These are phyloP conservation scores for Monosporozyma siamensis DNA, from an alignment of 805 yeast species.

Conservation along the genomic window DNA sequence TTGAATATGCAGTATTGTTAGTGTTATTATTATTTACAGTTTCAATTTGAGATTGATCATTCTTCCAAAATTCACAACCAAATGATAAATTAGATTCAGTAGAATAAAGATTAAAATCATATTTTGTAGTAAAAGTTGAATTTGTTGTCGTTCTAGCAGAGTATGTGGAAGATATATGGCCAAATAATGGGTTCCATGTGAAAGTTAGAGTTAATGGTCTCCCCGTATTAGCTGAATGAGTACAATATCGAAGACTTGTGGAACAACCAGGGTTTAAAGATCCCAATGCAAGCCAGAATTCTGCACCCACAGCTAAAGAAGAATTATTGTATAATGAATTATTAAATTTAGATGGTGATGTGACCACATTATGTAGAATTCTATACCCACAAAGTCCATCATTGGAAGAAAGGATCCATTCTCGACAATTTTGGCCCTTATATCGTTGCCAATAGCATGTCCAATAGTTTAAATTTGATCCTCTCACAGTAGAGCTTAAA, in stretches of 20 bases:
- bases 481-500: conserved; percentile 49
- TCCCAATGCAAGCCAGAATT: conserved; percentile 76
- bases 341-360: conserved; percentile 31
- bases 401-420: conserved; percentile 70
- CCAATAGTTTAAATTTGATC: conserved; percentile 42
- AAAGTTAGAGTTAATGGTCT: conserved; percentile 84
- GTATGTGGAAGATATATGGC: conserved; percentile 81
- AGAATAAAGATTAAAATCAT: conserved; percentile 85
- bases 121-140: conserved; percentile 72
- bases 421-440: conserved; percentile 54
- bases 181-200: conserved; percentile 81
- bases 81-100: conserved; percentile 78
- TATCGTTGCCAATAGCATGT: conserved; percentile 67
- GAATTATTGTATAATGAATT: conserved; percentile 48
- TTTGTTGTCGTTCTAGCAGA: conserved; percentile 69
- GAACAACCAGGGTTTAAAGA: conserved; percentile 87
- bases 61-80: conserved; percentile 74
- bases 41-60: not conserved
- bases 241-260: conserved; percentile 73
- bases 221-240: conserved; percentile 77
- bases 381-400: conserved; percentile 79
- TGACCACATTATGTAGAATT: conserved; percentile 55
- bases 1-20: not conserved
- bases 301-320: conserved; percentile 68
- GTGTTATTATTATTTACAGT: not conserved